Evolutionary conservation across 345 rosid genomes (phyloP), one percentile per base, ranked within the genome.

Genomic region (Linum trigynum): DNA sequence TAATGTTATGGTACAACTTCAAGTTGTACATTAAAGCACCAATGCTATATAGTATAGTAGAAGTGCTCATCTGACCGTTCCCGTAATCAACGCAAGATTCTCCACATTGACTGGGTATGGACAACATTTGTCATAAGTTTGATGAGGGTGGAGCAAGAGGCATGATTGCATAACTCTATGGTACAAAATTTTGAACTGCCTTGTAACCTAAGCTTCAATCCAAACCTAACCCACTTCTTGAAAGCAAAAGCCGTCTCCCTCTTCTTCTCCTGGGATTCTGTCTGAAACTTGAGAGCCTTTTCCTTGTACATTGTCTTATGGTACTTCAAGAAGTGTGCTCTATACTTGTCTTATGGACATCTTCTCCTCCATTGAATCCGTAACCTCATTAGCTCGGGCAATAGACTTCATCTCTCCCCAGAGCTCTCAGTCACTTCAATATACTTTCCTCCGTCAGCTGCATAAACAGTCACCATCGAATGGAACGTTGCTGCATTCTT

Each of bases 351-450:
- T 36, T 36, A 90, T 71, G 69, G 90, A 94, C 92, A 90, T 86
- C 39, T 82, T 70, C n/a, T 72, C 86, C 81, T 94, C 97, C 96
- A 86, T 79, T 87, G 83, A 78, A 62, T 67, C 79, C 69, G 84
- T 88, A 5, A 83, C 99, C 80, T 94, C 92, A 62, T 90, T 94
- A 3, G 92, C 99, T 62, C 96, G 72, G 71, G 87, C 85, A 73
- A 86, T 71, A 17, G 87, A 77, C 73, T 88, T 94, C 99, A 94
- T 88, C 78, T 90, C 95, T 57, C 99, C 96, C 97, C 99, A 94
- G 4, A 88, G 77, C 73, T 90, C 96, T 90, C 96, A 7, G 99
- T 79, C 40, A 94, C 99, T 81, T 94, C 97, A 2, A 71, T 71
- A 59, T 94, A 94, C 65, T 94, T 94, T 10, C 92, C 87, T 57